Percentiles rank a stretch among this genome's conserved stretches.
Evolutionary conservation across 169 alveolate genomes (phyloP).

Genomic region (Cryptosporidium meleagridis): DNA sequence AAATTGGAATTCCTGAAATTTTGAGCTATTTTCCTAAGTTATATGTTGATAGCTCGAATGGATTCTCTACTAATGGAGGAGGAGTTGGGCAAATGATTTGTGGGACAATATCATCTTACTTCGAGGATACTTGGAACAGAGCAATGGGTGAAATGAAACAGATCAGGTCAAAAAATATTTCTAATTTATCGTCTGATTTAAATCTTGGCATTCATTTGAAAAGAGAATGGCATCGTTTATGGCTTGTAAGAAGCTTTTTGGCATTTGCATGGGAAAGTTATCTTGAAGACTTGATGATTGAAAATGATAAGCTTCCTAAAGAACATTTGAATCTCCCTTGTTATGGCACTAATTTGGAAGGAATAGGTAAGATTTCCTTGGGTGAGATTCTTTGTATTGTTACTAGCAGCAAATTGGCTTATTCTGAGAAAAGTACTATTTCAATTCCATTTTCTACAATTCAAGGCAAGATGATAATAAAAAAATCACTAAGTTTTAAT

Average conservation of each 20-base stretch:
- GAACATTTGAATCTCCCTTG: constrained; percentile 41
- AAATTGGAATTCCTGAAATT: constrained; percentile 22
- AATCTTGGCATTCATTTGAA: constrained; percentile 9
- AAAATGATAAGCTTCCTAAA: background rate
- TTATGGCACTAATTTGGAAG: constrained; percentile 16
- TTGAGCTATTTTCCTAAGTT: constrained; percentile 31
- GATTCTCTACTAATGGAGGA: background rate
- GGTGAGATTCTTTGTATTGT: constrained; percentile 63
- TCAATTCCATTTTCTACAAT: constrained; percentile 57
- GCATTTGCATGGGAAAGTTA: constrained; percentile 57
- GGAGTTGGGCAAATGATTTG: constrained; percentile 48
- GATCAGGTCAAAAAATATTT: background rate
- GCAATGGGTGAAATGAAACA: constrained; percentile 17
- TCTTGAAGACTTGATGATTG: constrained; percentile 18
- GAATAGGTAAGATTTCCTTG: constrained; percentile 20
- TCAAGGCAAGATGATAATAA: constrained; percentile 23
- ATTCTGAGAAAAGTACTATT: background rate
- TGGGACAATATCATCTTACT: constrained; percentile 66
- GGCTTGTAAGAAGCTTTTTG: constrained; percentile 61
- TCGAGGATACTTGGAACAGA: constrained; percentile 65
- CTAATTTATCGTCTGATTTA: background rate
- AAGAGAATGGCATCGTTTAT: constrained; percentile 67
- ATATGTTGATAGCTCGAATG: background rate
- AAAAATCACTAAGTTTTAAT: constrained; percentile 18
- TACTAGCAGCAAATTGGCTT: background rate